These are phyloP conservation scores for Coniochaeta sp. DNA, from an alignment of 2,329 filamentous ascomycete species.

Conservation along the genomic window DNA sequence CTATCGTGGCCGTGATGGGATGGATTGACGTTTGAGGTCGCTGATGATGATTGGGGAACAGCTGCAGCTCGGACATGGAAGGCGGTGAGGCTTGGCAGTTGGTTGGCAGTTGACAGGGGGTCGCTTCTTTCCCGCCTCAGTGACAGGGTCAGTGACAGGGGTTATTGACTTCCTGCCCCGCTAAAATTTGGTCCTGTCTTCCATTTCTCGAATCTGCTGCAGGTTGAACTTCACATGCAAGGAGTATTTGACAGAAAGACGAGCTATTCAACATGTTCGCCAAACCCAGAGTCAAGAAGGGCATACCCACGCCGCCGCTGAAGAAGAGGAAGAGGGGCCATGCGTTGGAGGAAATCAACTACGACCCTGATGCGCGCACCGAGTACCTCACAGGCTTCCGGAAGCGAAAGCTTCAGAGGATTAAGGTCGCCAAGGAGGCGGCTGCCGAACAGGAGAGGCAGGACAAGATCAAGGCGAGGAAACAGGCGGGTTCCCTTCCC, in stretches of 20 bases:
- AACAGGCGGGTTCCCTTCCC: slow-evolving; percentile 47
- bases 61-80: neutral
- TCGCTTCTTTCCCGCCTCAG: neutral
- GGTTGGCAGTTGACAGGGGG: too few species aligned
- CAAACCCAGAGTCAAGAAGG: slow-evolving; percentile 52
- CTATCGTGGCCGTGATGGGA: slow-evolving; percentile 6
- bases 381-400: slow-evolving; percentile 95
- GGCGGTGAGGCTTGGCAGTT: neutral
- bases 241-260: neutral
- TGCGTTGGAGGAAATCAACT: slow-evolving; percentile 71
- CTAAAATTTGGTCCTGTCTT: slow-evolving; percentile 4
- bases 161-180: neutral
- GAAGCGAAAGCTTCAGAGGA: slow-evolving; percentile 84
- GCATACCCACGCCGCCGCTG: slow-evolving; percentile 46
- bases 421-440: slow-evolving; percentile 77
- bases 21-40: slow-evolving; percentile 1
- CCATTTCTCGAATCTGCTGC: too few species aligned
- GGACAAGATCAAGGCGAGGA: slow-evolving; percentile 67
- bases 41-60: neutral
- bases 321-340: slow-evolving; percentile 60
- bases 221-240: neutral
- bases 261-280: slow-evolving; percentile 27
- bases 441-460: slow-evolving; percentile 70
- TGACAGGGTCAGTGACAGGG: neutral
- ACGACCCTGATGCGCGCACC: slow-evolving; percentile 70